Conservation (phyloP, 306 rosid species). For the Castanea mollissima region DNA sequence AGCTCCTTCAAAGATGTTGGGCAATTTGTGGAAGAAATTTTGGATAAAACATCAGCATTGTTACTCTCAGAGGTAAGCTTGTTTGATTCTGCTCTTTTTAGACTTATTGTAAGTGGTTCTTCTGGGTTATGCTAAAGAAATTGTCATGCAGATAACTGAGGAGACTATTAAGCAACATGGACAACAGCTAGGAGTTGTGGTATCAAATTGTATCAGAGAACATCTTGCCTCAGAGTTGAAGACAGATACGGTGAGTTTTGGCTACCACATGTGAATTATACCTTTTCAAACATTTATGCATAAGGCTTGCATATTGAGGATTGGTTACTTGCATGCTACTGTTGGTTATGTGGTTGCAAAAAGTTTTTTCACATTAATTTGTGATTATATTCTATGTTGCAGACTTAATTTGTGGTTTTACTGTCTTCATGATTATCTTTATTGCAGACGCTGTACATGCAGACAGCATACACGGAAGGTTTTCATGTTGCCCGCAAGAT, state of each 20-base stretch:
- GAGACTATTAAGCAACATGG: constrained; percentile 61
- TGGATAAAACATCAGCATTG: constrained; percentile 62
- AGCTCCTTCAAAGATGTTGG: constrained; percentile 56
- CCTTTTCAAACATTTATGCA: not conserved
- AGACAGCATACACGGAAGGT: constrained; percentile 87
- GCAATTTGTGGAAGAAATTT: constrained; percentile 69
- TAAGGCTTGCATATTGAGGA: not conserved
- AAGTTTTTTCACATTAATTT: constrained; percentile 1
- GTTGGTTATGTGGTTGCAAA: not conserved
- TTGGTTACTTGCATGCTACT: not conserved
- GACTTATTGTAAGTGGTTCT: not conserved
- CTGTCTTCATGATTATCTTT: not conserved
- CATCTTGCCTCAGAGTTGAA: constrained; percentile 65
- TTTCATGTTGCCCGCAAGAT: constrained; percentile 42
- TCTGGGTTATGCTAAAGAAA: constrained; percentile 19
- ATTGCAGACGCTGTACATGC: constrained; percentile 70
- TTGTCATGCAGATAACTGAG: constrained; percentile 55
- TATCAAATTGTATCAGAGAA: constrained; percentile 56
- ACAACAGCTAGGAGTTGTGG: constrained; percentile 52
- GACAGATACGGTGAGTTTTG: constrained; percentile 70
- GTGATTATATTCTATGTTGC: not conserved
- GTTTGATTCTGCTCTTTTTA: constrained; percentile 2
- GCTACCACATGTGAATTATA: not conserved
- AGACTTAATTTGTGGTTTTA: no score
- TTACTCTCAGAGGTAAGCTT: constrained; percentile 68